A percentile compares a stretch with the other conserved stretches of the same genome.
Conservation (phyloP, 768 basidiomycete genomes). For the Lyophyllum decastes region DNA sequence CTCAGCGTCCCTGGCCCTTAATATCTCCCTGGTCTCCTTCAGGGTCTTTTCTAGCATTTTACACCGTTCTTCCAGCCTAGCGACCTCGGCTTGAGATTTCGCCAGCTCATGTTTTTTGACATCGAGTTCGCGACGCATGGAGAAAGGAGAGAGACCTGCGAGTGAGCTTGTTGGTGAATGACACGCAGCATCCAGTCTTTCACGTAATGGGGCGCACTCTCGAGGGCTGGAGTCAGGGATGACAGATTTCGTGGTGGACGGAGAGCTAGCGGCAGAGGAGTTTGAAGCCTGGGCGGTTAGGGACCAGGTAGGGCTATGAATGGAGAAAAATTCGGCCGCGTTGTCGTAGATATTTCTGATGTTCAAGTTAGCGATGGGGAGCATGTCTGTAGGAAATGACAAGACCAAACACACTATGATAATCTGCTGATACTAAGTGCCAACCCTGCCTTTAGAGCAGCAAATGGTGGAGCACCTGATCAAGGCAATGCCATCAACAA, state of each 20-base stretch:
- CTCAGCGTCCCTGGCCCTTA: slow-evolving; percentile 61
- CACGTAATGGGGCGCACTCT: slow-evolving; percentile 46
- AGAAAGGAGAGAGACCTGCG: slow-evolving; percentile 38
- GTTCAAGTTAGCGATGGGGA: slow-evolving; percentile 47
- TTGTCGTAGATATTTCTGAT: slow-evolving; percentile 50
- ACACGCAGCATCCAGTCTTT: slow-evolving; percentile 50
- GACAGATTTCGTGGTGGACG: slow-evolving; percentile 24
- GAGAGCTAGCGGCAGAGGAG: slow-evolving; percentile 22
- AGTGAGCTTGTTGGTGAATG: slow-evolving; percentile 42
- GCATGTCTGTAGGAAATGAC: slow-evolving; percentile 38
- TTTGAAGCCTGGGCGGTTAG: slow-evolving; percentile 26
- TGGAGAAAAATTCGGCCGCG: slow-evolving; percentile 61
- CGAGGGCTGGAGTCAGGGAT: slow-evolving; percentile 43
- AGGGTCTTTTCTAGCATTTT: slow-evolving; percentile 62
- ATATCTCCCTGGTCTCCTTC: slow-evolving; percentile 61
- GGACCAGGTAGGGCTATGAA: slow-evolving; percentile 40
- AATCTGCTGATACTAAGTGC: slow-evolving; percentile 33
- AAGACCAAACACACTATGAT: slow-evolving; percentile 38
- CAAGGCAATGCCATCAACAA: slow-evolving; percentile 13
- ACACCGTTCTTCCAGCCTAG: slow-evolving; percentile 63
- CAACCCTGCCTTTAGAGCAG: slow-evolving; percentile 19
- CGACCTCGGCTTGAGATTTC: slow-evolving; percentile 52
- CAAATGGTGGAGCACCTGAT: slow-evolving; percentile 17
- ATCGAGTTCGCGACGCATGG: slow-evolving; percentile 61
- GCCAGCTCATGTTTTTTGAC: slow-evolving; percentile 54